Evolutionary conservation across 768 basidiomycete species (phyloP).

Genomic region (Lentinula boryana): DNA sequence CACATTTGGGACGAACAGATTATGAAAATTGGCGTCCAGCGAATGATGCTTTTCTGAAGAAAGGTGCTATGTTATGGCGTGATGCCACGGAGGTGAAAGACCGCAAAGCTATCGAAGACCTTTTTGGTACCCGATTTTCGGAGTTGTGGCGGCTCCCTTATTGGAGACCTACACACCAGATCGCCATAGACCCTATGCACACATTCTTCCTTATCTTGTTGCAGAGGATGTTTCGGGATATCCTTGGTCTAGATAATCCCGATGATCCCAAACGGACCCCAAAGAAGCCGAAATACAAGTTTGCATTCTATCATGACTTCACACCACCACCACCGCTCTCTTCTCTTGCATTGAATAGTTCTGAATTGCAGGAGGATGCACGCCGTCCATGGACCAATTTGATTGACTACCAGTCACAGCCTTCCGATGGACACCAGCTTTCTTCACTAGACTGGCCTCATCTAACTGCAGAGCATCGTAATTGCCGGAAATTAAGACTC

Average conservation of each 20-base stretch:
- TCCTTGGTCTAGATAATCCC: neutral
- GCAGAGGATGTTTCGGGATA: neutral
- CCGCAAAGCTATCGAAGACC: constrained; percentile 13
- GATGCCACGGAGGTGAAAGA: constrained; percentile 12
- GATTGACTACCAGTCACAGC: neutral
- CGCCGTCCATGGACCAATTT: neutral
- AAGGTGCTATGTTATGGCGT: constrained; percentile 14
- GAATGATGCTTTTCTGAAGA: constrained; percentile 8
- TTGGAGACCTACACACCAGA: constrained; percentile 25
- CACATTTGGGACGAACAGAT: neutral
- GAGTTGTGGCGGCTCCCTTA: constrained; percentile 26
- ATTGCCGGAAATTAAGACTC: neutral
- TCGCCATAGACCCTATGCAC: constrained; percentile 32
- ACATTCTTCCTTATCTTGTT: neutral
- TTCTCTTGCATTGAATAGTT: neutral
- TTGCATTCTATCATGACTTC: neutral
- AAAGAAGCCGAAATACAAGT: neutral
- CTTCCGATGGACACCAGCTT: neutral
- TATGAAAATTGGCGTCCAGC: constrained; percentile 11
- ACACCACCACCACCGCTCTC: neutral
- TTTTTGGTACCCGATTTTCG: constrained; percentile 19
- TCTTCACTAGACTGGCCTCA: neutral
- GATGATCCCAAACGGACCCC: neutral
- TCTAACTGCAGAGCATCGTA: neutral
- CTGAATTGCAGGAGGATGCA: neutral